Evolutionary conservation across 2,329 filamentous ascomycete genomes (phyloP), one percentile per base, ranked within the genome.

Genomic region (Dactylellina cionopaga): DNA sequence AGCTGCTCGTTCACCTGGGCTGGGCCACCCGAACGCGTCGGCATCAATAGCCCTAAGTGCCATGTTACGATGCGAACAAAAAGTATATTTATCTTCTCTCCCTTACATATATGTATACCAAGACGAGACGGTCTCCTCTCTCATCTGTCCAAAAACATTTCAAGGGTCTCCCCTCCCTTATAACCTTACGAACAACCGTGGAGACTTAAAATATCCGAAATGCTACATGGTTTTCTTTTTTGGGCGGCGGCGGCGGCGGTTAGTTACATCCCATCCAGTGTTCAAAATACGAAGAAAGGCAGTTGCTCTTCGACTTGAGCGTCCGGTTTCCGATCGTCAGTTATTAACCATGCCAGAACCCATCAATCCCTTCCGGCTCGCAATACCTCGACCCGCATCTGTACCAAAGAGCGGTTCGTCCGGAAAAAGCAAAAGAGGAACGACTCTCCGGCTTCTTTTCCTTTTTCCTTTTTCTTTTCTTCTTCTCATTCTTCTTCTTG

Each of bases 311-410:
- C n/a, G n/a, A n/a, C n/a, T n/a, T n/a, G n/a, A n/a, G n/a, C n/a
- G n/a, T 55, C 29, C 19, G 51, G 51, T 55, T 55, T 55, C 51
- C 51, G 51, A 55, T 55, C 51, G n/a, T n/a, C n/a, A 41, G 17
- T 9, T 15, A 33, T 24, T 25, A 15, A 19, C 47, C 33, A 55
- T 55, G 51, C 51, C 31, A 41, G 2, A 15, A 15, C 51, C 60
- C 47, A 46, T 43, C 27, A 41, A 46, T 41, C 49, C 60, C 46
- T 65, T 41, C 63, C 63, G 63, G 63, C 63, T 59, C 13, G 54
- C 63, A 68, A 58, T 33, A 58, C 51, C 43, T 59, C 35, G 35
- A 68, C 63, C 62, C 63, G 63, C 54, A 68, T 68, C 63, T 68
- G 63, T 54, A 51, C 54, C 54, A 47, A 58, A 56, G 17, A 55